These are phyloP conservation scores for Kuraishia molischiana DNA, from an alignment of 805 yeast genomes.

Conservation along the genomic window DNA sequence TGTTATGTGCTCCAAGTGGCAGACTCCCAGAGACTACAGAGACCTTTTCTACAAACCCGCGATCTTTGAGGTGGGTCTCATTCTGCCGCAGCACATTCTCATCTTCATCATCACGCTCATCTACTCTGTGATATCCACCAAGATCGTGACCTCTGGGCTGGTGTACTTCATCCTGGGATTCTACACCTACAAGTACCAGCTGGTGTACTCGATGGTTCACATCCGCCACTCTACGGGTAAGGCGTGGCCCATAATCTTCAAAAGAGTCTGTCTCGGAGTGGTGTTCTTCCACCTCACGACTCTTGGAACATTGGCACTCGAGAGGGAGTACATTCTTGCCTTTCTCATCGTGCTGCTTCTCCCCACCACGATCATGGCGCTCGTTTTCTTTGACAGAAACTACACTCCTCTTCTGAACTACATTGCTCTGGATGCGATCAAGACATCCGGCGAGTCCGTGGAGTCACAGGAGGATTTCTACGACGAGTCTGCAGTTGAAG, in stretches of 20 bases:
- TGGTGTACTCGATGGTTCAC: slow-evolving; percentile 51
- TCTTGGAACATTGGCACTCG: slow-evolving; percentile 55
- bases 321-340: slow-evolving; percentile 42
- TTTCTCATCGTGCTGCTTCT: slow-evolving; percentile 39
- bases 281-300: slow-evolving; percentile 49
- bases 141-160: slow-evolving; percentile 48
- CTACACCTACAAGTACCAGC: slow-evolving; percentile 53
- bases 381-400: slow-evolving; percentile 42
- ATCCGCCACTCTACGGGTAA: slow-evolving; percentile 60
- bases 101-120: slow-evolving; percentile 49
- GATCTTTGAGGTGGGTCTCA: slow-evolving; percentile 50
- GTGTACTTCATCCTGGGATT: slow-evolving; percentile 47
- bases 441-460: slow-evolving; percentile 23
- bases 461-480: slow-evolving; percentile 13
- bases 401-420: slow-evolving; percentile 44
- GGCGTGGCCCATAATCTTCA: slow-evolving; percentile 56
- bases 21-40: slow-evolving; percentile 43
- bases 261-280: slow-evolving; percentile 45
- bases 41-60: slow-evolving; percentile 46
- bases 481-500: not conserved
- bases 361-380: slow-evolving; percentile 31
- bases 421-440: slow-evolving; percentile 51
- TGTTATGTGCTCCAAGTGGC: slow-evolving; percentile 22
- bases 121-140: slow-evolving; percentile 52
- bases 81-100: slow-evolving; percentile 51